Evolutionary conservation across 352 stramenopile species (phyloP), one percentile per base, ranked within the genome.

Genomic region (Pythium sp.): DNA sequence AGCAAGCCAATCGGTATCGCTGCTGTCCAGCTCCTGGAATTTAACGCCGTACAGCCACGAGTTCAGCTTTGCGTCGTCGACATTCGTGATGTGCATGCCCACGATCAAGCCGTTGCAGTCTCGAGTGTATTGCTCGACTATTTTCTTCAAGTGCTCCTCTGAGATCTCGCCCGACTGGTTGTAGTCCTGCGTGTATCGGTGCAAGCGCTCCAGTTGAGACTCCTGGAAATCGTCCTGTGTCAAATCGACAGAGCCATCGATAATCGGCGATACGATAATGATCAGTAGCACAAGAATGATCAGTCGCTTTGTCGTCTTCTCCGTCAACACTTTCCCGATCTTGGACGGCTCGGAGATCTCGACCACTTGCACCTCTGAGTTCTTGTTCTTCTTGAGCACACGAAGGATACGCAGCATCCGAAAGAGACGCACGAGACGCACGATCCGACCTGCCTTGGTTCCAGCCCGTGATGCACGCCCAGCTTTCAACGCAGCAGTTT

Each of bases 271-370:
- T 0, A 94, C 68, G 55, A 96, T 92, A 60, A 96, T 93, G 72
- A 96, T 96, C 4, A 91, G 62, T 1, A 97, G 77, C 66, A 97
- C 88, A 0, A 97, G 80, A 30, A 98, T 78, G 61, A 98, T 98
- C 28, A 98, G 72, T 41, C 89, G 79, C 9, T 92, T 81, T 24
- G 94, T 98, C 9, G 95, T 98, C 59, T 97, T 97, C 64, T 98
- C 94, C 7, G 94, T 98, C 51, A 99, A 71, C 67, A 98, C 92
- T 65, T 97, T 96, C 55, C 95, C 95, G 58, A 99, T 94, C 72
- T 98, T 98, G 36, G 87, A 97, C 18, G 90, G 90, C 70, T 97
- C 88, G 0, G 85, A 92, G 62, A 96, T 89, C 60, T 90, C 69
- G 20, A 93, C 64, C 14, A 69, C 80, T 63, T 91, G 87, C 0